phyloP scores from a whole-genome alignment of 129 eudicot genomes.

The Arctium minus region DNA sequence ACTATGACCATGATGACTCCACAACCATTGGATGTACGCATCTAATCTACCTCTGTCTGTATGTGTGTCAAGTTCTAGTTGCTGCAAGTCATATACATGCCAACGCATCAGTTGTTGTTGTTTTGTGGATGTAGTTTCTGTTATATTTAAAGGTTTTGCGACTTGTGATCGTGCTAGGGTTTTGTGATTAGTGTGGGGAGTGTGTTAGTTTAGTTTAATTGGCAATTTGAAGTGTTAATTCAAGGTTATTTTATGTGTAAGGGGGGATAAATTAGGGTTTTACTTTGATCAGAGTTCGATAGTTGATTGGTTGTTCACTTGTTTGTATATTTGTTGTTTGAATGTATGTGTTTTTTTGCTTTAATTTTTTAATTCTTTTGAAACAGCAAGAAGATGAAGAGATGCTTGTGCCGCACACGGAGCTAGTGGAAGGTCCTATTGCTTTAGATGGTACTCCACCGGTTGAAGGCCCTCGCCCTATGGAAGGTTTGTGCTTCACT shows the following conservation, averaged over 20 bases:
- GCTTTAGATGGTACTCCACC: conserved; percentile 52
- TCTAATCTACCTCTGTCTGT: not conserved
- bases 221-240: not conserved
- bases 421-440: conserved; percentile 31
- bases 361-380: not conserved
- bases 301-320: conserved; percentile 5
- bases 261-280: conserved; percentile 17
- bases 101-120: not conserved
- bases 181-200: conserved; percentile 17
- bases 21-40: conserved; percentile 82
- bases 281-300: conserved; percentile 16
- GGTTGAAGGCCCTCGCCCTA: conserved; percentile 48
- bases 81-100: not conserved
- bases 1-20: conserved; percentile 83
- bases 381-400: conserved; percentile 84
- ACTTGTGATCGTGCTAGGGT: conserved; percentile 43
- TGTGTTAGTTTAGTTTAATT: conserved; percentile 22
- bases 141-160: conserved; percentile 5
- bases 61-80: conserved; percentile 17
- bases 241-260: not conserved
- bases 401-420: conserved; percentile 87
- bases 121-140: conserved; percentile 8
- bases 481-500: conserved; percentile 63
- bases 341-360: not conserved
- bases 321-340: not conserved